phyloP scores from a whole-genome alignment of 208 protist genomes.

The Porcisia hertigi region DNA sequence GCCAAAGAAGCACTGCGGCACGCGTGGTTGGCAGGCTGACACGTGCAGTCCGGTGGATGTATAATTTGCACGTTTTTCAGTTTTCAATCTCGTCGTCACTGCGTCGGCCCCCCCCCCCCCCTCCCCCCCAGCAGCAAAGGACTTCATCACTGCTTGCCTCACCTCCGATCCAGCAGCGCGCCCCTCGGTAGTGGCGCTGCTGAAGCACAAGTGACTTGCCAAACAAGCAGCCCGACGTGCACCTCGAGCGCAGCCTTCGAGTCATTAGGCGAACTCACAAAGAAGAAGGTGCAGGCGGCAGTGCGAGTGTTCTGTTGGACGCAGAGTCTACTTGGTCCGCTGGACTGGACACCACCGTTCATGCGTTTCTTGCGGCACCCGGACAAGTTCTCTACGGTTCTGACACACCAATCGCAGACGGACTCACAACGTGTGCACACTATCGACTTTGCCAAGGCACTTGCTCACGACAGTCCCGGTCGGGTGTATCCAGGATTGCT shows the following conservation, averaged over 20 bases:
- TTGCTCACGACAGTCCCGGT: conserved; percentile 43
- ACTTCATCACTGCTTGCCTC: conserved; percentile 71
- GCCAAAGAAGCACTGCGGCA: conserved; percentile 65
- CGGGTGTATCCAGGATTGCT: conserved; percentile 75
- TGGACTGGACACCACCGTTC: conserved; percentile 75
- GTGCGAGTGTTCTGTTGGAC: conserved; percentile 73
- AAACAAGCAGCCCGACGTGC: conserved; percentile 47
- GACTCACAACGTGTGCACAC: conserved; percentile 54
- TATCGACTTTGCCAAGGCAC: conserved; percentile 71
- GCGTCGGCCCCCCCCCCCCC: too few relatives aligned
- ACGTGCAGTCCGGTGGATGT: neutral
- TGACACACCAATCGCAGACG: conserved; percentile 76
- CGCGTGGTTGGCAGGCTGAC: conserved; percentile 48
- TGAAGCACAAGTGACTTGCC: conserved; percentile 67
- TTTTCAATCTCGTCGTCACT: neutral
- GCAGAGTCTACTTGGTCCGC: conserved; percentile 52
- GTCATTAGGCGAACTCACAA: conserved; percentile 54
- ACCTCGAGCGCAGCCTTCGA: conserved; percentile 58
- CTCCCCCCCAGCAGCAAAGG: conserved; percentile 25
- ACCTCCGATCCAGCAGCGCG: conserved; percentile 64
- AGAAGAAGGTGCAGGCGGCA: conserved; percentile 65
- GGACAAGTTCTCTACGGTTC: conserved; percentile 68
- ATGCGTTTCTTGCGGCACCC: conserved; percentile 79
- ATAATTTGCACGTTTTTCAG: neutral
- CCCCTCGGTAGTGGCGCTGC: conserved; percentile 62